Evolutionary conservation across 208 protist genomes (phyloP), one percentile per base, ranked within the genome.

Genomic region (Leishmania tropica): DNA sequence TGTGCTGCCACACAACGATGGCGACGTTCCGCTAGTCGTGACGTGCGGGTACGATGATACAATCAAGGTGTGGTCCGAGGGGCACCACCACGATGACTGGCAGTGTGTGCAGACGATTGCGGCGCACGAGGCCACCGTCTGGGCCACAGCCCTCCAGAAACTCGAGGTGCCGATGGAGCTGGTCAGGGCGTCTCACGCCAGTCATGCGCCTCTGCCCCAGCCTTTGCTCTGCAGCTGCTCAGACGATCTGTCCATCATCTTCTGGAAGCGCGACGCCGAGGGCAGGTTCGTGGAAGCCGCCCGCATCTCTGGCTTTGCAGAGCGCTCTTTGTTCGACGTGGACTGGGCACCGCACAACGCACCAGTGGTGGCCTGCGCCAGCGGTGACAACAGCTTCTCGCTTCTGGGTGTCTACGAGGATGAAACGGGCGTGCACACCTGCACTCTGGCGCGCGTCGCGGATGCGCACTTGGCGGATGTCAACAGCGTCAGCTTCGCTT

Each of bases 1-100:
- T 91, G 71, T 92, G 56, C 83, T 94, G 45, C 90, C 89, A 54
- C 64, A 56, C 15, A 82, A 77, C 60, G 87, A 91, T 65, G 84
- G 68, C 42, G 94, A 97, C 76, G 91, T 95, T 62, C 83, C 83
- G 19, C 24, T 94, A 17, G 84, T 98, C 67, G 65, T 96, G 62
- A 96, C 91, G 45, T 94, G 92, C 78, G 88, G 89, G 60, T 98
- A 98, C 83, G 96, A 98, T 81, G 88, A 98, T 80, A 98, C 95
- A 3, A 83, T 92, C 21, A 90, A 86, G 73, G 78, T 84, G 3
- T 96, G 81, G 85, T 96, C 84, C 15, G 80, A 93, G 42, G 92
- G 95, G 45, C 92, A 96, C 75, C 78, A 85, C 82, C 86, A 90
- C n/a, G 94, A 98, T 76, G 97, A 98, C 80, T 98, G 95, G 95